Evolutionary conservation across 306 rosid species (phyloP).

Genomic region (Gillenia trifoliata): DNA sequence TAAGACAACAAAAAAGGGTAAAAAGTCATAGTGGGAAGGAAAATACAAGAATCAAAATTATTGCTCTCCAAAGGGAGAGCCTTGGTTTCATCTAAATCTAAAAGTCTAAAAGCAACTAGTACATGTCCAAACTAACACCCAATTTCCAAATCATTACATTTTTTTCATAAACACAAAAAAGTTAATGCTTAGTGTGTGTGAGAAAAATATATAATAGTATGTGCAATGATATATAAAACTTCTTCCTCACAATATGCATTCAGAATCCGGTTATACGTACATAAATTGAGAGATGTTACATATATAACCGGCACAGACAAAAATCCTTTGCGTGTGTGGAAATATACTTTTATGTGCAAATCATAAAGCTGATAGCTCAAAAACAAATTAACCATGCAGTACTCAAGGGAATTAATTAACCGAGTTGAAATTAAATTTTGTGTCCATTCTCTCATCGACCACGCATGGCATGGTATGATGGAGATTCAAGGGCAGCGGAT

Average conservation of each 20-base stretch:
- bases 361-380: not conserved
- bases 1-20: not conserved
- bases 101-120: not conserved
- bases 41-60: not conserved
- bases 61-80: not conserved
- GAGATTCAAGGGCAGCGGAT: conserved; percentile 47
- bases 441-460: conserved; percentile 18
- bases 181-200: not conserved
- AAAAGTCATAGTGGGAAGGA: not conserved
- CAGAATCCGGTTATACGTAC: not conserved
- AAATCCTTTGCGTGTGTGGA: conserved; percentile 6
- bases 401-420: not conserved
- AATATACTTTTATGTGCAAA: conserved; percentile 4
- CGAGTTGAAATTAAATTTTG: not conserved
- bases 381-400: not conserved
- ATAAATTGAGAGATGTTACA: not conserved
- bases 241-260: not conserved
- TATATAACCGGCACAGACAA: not conserved
- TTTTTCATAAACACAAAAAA: no score
- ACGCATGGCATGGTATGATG: conserved; percentile 22
- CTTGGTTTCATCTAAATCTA: not conserved
- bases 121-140: not conserved
- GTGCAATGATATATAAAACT: not conserved
- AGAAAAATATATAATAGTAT: not conserved
- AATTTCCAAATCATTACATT: not conserved